Percentiles rank a stretch among this genome's conserved stretches.
phyloP scores from a whole-genome alignment of 208 protist genomes.

The Herpetomonas muscarum region DNA sequence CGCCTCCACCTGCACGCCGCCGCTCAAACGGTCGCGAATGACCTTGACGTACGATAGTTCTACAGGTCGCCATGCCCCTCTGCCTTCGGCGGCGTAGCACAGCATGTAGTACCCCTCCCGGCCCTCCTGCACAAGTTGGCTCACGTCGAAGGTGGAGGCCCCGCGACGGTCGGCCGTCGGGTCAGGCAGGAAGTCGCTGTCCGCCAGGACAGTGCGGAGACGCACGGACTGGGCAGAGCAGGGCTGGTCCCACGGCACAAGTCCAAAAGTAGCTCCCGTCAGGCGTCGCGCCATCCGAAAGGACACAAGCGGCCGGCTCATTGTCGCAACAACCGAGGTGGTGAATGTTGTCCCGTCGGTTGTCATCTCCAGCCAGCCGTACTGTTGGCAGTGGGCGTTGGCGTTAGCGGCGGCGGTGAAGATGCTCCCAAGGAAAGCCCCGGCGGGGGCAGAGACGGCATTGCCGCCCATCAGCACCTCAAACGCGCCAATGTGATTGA shows the following conservation, averaged over 20 bases:
- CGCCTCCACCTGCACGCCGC: constrained; percentile 25
- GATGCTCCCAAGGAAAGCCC: constrained; percentile 25
- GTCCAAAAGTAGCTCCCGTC: constrained; percentile 34
- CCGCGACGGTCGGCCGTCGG: background rate
- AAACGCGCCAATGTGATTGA: constrained; percentile 26
- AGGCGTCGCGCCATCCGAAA: constrained; percentile 20
- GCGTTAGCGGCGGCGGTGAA: constrained; percentile 31
- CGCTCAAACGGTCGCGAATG: constrained; percentile 7
- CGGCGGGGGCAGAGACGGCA: constrained; percentile 16
- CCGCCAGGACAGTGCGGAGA: constrained; percentile 21
- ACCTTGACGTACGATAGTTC: constrained; percentile 25
- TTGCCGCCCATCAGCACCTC: constrained; percentile 32
- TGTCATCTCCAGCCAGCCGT: constrained; percentile 26
- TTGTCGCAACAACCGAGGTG: constrained; percentile 36
- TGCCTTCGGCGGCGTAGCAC: constrained; percentile 28
- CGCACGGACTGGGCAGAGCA: constrained; percentile 22
- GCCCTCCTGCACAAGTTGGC: constrained; percentile 20
- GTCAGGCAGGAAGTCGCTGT: constrained; percentile 4
- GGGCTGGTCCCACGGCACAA: constrained; percentile 34
- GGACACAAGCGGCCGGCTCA: constrained; percentile 26
- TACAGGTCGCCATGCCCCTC: constrained; percentile 16
- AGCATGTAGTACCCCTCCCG: constrained; percentile 38
- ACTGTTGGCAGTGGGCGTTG: constrained; percentile 34
- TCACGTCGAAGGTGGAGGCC: constrained; percentile 36
- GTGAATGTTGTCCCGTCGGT: constrained; percentile 31